A percentile compares a stretch with the other conserved stretches of the same genome.
phyloP scores from a whole-genome alignment of 345 rosid species.

The Iberis pinnata region DNA sequence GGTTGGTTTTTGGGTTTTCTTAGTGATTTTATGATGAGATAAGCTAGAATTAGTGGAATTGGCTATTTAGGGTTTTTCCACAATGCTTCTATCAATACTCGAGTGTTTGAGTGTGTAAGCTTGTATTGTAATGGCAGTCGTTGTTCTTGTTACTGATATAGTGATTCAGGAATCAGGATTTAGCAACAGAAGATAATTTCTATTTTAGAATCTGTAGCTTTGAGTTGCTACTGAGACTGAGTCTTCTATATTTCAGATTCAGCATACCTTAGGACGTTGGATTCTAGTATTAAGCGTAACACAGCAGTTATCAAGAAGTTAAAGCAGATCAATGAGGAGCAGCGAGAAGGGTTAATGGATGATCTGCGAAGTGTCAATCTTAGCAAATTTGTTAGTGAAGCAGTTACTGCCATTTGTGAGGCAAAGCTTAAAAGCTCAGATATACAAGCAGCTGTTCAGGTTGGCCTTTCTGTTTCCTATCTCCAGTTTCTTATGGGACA shows the following conservation, averaged over 20 bases:
- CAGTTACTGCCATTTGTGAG: slow-evolving; percentile 89
- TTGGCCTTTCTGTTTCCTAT: slow-evolving; percentile 24
- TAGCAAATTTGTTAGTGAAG: slow-evolving; percentile 95
- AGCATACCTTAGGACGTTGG: slow-evolving; percentile 79
- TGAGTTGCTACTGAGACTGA: slow-evolving; percentile 26
- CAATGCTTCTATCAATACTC: no score
- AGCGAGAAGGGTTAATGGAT: slow-evolving; percentile 80
- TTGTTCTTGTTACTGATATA: no score
- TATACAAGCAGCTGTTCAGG: slow-evolving; percentile 95
- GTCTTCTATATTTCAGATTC: slow-evolving; percentile 46
- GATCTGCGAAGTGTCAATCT: slow-evolving; percentile 74
- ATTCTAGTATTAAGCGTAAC: slow-evolving; percentile 89
- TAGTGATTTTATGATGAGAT: not conserved
- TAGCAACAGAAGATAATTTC: not conserved
- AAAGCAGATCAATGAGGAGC: slow-evolving; percentile 92
- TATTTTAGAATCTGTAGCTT: slow-evolving; percentile 10
- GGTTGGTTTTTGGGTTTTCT: slow-evolving; percentile 42
- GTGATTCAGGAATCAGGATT: no score
- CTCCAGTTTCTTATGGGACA: not conserved
- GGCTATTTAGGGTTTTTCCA: no score
- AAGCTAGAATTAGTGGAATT: no score
- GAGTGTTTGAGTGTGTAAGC: no score
- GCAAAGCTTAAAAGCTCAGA: slow-evolving; percentile 90
- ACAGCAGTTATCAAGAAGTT: slow-evolving; percentile 92
- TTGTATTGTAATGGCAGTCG: no score